phyloP scores from a whole-genome alignment of 257 asterid genomes.

The Solanum sitiens region DNA sequence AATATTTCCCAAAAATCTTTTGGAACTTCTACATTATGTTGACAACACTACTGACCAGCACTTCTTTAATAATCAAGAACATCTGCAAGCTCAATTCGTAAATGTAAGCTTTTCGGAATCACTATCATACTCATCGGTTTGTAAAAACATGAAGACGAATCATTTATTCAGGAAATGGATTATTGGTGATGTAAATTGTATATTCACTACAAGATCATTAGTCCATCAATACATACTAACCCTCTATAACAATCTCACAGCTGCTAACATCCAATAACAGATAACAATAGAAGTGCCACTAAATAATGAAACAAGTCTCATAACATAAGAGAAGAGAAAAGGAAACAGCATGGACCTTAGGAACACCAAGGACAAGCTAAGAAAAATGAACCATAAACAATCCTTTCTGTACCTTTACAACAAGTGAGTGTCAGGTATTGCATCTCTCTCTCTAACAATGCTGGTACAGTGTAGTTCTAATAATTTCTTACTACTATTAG shows the following conservation, averaged over 20 bases:
- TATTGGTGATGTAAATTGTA: not conserved
- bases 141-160: not conserved
- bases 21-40: not conserved
- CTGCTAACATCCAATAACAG: not conserved
- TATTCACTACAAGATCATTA: not conserved
- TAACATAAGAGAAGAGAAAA: not conserved
- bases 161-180: not conserved
- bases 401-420: not conserved
- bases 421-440: not conserved
- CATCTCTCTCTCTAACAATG: not conserved
- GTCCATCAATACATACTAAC: not conserved
- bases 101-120: not conserved
- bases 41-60: not conserved
- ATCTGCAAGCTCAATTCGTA: not conserved
- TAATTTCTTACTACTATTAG: not conserved
- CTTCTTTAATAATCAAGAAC: not conserved
- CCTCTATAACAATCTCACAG: not conserved
- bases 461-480: not conserved
- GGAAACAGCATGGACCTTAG: not conserved
- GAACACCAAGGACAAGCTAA: not conserved
- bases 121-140: not conserved
- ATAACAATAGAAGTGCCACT: not conserved
- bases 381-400: not conserved
- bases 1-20: not conserved
- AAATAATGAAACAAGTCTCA: not conserved